Base-by-base conservation (phyloP, 176 grass and related monocot genomes). In the Areca catechu region DNA sequence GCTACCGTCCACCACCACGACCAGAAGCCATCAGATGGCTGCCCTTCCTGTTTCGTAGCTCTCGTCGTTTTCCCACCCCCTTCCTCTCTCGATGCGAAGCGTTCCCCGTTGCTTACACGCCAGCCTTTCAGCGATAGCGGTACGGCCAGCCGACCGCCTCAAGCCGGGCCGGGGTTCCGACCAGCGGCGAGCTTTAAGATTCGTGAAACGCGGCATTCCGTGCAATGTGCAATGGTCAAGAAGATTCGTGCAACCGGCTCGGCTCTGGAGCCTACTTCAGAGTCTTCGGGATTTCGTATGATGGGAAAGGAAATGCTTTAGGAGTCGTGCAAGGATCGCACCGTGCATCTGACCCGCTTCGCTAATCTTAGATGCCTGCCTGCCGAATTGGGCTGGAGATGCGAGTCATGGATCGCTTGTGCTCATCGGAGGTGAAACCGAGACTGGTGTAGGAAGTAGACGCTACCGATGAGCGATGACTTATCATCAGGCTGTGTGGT, bases 61-160 rank as follows among this genome's bases (percentile, higher is more conserved):
- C 37, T 64, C 61, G 37, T 64, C 61, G 61, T 64, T 64, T 60
- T 60, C 57, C 25, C 65, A 71, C 22, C 58, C 58, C 63, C 65
- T 48, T 58, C 37, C 23, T 76, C 52, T 71, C 27, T 62, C 9
- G 24, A 20, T 17, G 58, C 58, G 61, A 15, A 64, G 48, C 51
- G 20, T 21, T 71, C 49, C 25, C 22, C 25, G 0, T 23, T 25
- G 24, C 60, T 50, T 16, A 5, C 7, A 23, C n/a, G 20, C 49
- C 5, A 19, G 48, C 52, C 49, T 55, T 20, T 4, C n/a, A 3
- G 7, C 30, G 24, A 16, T 49, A 16, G 24, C 24, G 24, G 14
- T 70, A 27, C 18, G 16, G 2, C 22, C 29, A 18, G 18, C 23
- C 53, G 30, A 57, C 34, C 48, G 3, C 23, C 70, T 19, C 49